Percentiles rank a stretch among this genome's conserved stretches.
Evolutionary conservation across 805 yeast genomes (phyloP).

Genomic region (Saturnispora serradocipensis): DNA sequence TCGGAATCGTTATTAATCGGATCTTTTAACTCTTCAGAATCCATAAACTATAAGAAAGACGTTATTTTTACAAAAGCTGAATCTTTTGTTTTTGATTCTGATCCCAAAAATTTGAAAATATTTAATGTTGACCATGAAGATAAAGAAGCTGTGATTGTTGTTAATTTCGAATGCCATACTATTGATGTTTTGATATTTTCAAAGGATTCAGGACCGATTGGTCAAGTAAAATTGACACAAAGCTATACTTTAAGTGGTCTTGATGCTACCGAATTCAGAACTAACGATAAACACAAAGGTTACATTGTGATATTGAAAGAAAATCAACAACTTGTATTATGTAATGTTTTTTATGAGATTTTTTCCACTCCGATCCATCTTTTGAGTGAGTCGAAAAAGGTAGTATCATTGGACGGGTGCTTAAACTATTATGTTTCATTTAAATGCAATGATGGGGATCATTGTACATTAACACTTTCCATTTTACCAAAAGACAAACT

Average conservation of each 20-base stretch:
- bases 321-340: slow-evolving; percentile 30
- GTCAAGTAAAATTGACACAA: slow-evolving; percentile 18
- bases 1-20: slow-evolving; percentile 16
- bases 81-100: slow-evolving; percentile 28
- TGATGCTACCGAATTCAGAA: slow-evolving; percentile 34
- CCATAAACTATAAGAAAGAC: slow-evolving; percentile 45
- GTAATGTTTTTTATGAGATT: slow-evolving; percentile 51
- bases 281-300: slow-evolving; percentile 31
- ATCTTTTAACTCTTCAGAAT: slow-evolving; percentile 18
- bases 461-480: slow-evolving; percentile 28
- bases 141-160: slow-evolving; percentile 54
- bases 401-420: slow-evolving; percentile 17
- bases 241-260: slow-evolving; percentile 19
- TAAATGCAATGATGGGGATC: slow-evolving; percentile 15
- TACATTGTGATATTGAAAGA: slow-evolving; percentile 35
- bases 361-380: slow-evolving; percentile 29
- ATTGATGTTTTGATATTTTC: slow-evolving; percentile 40
- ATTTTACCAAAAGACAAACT: slow-evolving; percentile 38
- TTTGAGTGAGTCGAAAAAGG: slow-evolving; percentile 17
- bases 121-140: slow-evolving; percentile 36
- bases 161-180: slow-evolving; percentile 33
- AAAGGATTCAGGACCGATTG: slow-evolving; percentile 17
- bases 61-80: slow-evolving; percentile 58
- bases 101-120: slow-evolving; percentile 27
- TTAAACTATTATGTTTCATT: slow-evolving; percentile 21